Conservation (phyloP, 2,329 filamentous ascomycete species). For the Huntiella moniliformis region DNA sequence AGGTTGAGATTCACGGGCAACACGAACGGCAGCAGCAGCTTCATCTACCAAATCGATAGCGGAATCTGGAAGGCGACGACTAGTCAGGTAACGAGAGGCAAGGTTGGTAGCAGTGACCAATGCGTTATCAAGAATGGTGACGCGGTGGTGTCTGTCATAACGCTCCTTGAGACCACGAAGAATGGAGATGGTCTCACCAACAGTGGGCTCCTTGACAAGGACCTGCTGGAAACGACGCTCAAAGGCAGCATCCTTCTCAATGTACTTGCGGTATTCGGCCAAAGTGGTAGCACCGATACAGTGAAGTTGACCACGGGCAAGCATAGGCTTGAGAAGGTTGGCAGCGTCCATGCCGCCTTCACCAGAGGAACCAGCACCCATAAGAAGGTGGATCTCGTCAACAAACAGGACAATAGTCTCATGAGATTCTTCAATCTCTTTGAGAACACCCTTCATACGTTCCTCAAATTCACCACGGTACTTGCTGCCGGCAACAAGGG, state of each 20-base stretch:
- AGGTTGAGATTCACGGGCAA: constrained; percentile 87
- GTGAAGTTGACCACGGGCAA: constrained; percentile 88
- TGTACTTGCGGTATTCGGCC: constrained; percentile 92
- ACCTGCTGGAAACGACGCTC: constrained; percentile 98
- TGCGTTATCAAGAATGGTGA: constrained; percentile 85
- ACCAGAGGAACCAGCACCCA: constrained; percentile 87
- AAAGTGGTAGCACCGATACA: constrained; percentile 96
- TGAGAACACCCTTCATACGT: constrained; percentile 96
- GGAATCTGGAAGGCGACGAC: constrained; percentile 79
- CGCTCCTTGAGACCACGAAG: constrained; percentile 95
- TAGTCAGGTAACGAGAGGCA: constrained; percentile 82
- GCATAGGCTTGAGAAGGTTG: constrained; percentile 94
- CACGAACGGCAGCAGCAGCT: constrained; percentile 86
- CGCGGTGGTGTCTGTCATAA: constrained; percentile 95
- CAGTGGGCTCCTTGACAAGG: constrained; percentile 79
- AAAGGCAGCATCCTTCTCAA: constrained; percentile 95
- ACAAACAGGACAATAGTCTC: constrained; percentile 97
- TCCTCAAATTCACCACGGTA: constrained; percentile 98
- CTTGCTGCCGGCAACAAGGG: constrained; percentile 91
- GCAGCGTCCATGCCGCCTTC: constrained; percentile 98
- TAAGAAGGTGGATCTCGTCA: constrained; percentile 94
- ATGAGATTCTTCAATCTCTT: constrained; percentile 86
- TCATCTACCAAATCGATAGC: constrained; percentile 95
- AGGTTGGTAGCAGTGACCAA: constrained; percentile 83
- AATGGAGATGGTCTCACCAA: constrained; percentile 86